Evolutionary conservation across 1,284 basidiomycete species (phyloP), one percentile per base, ranked within the genome.

Genomic region (Somion occarium): DNA sequence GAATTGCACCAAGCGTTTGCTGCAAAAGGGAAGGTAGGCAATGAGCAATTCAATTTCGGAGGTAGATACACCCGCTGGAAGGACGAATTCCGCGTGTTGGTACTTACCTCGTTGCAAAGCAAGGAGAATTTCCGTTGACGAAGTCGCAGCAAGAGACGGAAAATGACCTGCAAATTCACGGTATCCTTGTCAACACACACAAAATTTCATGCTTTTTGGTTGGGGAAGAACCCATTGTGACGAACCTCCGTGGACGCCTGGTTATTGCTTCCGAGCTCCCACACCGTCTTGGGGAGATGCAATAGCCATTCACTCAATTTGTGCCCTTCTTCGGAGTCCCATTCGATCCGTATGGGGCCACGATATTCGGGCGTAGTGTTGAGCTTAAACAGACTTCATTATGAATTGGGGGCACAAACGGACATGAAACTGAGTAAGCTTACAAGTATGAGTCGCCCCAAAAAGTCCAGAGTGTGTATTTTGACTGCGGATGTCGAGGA

Each of bases 191-290:
- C 7, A 18, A 9, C 39, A 42, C 7, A 42, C 7, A 18, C 15
- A 9, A 42, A 9, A 18, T 18, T 7, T 42, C 19, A 7, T 18
- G 39, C 9, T 42, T 22, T 5, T 18, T 18, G 7, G 39, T n/a
- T 42, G 7, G n/a, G 13, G 41, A 46, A 52, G 44, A 43, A 51
- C 46, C 19, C 46, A 52, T 45, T 41, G 38, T 26, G 15, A 50
- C 75, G 56, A 50, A 85, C 83, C 73, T 86, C 81, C 0, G 82
- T 82, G 3, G 76, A 69, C 2, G 64, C 57, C 7, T 78, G 62
- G 59, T 89, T 80, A 46, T 69, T 79, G 13, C 69, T 68, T 1
- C 85, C 86, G 5, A 90, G 67, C 67, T 96, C 92, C 93, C 93
- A 96, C 1, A 96, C 71, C 5, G 77, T 78, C 64, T 82, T 85